A percentile compares a stretch with the other conserved stretches of the same genome.
These are phyloP conservation scores for Sphaerosporella brunnea DNA, from an alignment of 495 filamentous ascomycete genomes.

Conservation along the genomic window DNA sequence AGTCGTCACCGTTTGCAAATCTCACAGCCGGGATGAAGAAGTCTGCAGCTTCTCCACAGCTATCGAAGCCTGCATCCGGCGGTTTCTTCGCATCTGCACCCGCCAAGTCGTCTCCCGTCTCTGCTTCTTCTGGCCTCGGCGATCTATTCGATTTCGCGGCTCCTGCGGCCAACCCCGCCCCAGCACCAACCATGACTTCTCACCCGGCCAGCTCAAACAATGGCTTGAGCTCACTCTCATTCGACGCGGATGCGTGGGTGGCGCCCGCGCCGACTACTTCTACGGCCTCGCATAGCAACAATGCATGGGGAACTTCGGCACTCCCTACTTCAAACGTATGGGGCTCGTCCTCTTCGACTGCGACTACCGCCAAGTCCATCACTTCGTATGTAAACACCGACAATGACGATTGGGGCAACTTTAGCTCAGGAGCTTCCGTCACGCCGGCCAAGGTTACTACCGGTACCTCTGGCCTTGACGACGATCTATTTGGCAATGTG, in stretches of 20 bases:
- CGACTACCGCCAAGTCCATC: not conserved
- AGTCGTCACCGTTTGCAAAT: slow-evolving; percentile 56
- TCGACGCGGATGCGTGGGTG: slow-evolving; percentile 39
- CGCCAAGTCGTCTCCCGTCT: slow-evolving; percentile 29
- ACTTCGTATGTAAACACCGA: slow-evolving; percentile 8
- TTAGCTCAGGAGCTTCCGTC: slow-evolving; percentile 12
- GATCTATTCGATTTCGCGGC: slow-evolving; percentile 71
- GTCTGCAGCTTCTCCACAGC: slow-evolving; percentile 33
- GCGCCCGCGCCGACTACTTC: slow-evolving; percentile 30
- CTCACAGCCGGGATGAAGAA: slow-evolving; percentile 40
- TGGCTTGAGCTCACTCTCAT: slow-evolving; percentile 6
- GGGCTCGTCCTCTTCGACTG: slow-evolving; percentile 26
- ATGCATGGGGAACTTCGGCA: slow-evolving; percentile 17
- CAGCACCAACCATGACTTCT: slow-evolving; percentile 17
- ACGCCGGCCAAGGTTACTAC: slow-evolving; percentile 8
- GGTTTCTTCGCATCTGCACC: slow-evolving; percentile 58
- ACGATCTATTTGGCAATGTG: slow-evolving; percentile 26
- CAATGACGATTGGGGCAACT: slow-evolving; percentile 26
- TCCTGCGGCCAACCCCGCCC: slow-evolving; percentile 28
- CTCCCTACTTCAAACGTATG: slow-evolving; percentile 29
- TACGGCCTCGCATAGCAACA: slow-evolving; percentile 20
- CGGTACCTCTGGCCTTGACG: slow-evolving; percentile 14
- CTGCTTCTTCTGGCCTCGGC: slow-evolving; percentile 37
- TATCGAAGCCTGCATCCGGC: slow-evolving; percentile 43
- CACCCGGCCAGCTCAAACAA: slow-evolving; percentile 19